Percentiles rank a stretch among this genome's conserved stretches.
Evolutionary conservation across 495 filamentous ascomycete genomes (phyloP).

Genomic region (Clohesyomyces aquaticus): DNA sequence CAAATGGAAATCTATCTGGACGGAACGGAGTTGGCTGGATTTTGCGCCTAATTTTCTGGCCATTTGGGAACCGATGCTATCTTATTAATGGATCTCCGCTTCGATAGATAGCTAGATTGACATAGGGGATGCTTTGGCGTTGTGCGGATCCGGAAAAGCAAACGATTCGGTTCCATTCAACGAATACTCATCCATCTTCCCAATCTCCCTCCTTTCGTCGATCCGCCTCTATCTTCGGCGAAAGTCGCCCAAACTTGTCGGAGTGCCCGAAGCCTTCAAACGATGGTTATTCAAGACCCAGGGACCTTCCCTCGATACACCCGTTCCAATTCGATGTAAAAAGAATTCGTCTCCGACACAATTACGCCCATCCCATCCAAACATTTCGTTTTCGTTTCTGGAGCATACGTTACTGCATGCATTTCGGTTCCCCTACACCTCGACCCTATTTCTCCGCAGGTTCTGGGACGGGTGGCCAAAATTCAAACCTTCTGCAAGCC

Average conservation of each 20-base stretch:
- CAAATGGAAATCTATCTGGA: not conserved
- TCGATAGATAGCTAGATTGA: not conserved
- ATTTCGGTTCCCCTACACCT: slow-evolving; percentile 4
- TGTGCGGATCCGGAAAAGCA: not conserved
- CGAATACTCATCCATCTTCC: not conserved
- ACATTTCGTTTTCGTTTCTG: not conserved
- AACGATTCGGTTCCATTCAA: not conserved
- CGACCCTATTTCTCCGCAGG: too few species aligned
- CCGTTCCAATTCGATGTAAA: not conserved
- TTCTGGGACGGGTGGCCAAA: not conserved
- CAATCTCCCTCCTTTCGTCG: not conserved
- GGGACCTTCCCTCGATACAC: not conserved
- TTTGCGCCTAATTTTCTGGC: too few species aligned
- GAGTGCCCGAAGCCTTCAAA: not conserved
- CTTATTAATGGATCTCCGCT: too few species aligned
- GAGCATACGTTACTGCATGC: slow-evolving; percentile 20
- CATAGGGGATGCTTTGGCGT: not conserved
- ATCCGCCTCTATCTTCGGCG: not conserved
- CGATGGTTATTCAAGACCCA: not conserved
- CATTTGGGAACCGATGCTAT: too few species aligned
- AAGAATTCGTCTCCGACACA: not conserved
- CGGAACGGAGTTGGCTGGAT: too few species aligned
- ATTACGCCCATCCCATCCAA: not conserved
- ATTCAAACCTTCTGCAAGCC: not conserved
- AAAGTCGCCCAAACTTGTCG: not conserved